A percentile compares a stretch with the other conserved stretches of the same genome.
These are phyloP conservation scores for Penicillium corylophilum DNA, from an alignment of 2,329 filamentous ascomycete species.

Conservation along the genomic window DNA sequence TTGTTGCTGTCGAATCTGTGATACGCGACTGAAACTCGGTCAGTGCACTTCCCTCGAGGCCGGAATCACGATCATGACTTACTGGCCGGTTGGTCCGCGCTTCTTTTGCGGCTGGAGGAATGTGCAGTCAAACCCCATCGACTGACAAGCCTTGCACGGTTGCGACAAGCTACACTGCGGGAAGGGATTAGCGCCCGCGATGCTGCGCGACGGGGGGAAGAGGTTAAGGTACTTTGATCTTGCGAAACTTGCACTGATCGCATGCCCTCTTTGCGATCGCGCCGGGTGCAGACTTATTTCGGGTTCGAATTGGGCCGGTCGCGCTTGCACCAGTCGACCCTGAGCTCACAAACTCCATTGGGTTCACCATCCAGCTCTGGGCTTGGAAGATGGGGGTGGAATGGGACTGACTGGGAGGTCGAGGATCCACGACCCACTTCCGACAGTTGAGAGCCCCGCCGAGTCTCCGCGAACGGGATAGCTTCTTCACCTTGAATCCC, in stretches of 20 bases:
- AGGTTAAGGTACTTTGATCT: constrained; percentile 34
- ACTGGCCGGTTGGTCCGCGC: constrained; percentile 40
- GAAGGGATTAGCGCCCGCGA: constrained; percentile 9
- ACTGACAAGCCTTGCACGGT: constrained; percentile 40
- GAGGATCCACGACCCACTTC: constrained; percentile 17
- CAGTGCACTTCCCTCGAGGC: constrained; percentile 5
- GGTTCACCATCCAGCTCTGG: constrained; percentile 14
- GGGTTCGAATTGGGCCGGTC: constrained; percentile 25
- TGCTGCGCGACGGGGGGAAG: not conserved
- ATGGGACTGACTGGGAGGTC: constrained; percentile 2
- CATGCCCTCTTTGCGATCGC: constrained; percentile 39
- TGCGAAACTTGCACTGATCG: constrained; percentile 44
- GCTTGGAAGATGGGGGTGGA: constrained; percentile 3
- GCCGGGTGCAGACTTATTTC: constrained; percentile 20
- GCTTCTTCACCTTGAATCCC: not conserved
- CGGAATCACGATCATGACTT: constrained; percentile 21
- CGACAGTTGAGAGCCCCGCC: not conserved
- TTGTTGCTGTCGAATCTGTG: constrained; percentile 40
- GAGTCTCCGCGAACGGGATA: not conserved
- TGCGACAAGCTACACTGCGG: constrained; percentile 40
- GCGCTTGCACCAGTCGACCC: constrained; percentile 17
- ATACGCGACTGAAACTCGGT: constrained; percentile 33
- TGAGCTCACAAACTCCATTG: constrained; percentile 28
- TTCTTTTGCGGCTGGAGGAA: constrained; percentile 46
- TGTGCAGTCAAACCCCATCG: constrained; percentile 42